These are phyloP conservation scores for Geotrichum aggregatum DNA, from an alignment of 1,139 yeast genomes.

Conservation along the genomic window DNA sequence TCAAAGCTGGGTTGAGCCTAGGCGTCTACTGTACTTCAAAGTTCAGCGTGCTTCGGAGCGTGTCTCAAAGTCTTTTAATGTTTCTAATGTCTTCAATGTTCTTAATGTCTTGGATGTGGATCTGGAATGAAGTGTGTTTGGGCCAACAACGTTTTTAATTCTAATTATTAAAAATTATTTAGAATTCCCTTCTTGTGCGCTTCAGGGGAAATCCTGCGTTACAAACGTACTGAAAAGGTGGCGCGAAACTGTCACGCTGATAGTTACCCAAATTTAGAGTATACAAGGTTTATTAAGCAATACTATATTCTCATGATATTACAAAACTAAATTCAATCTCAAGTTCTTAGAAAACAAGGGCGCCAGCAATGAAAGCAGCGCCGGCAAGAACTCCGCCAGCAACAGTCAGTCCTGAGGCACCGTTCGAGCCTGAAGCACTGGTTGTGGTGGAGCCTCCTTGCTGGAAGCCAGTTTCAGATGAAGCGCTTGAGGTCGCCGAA, in stretches of 20 bases:
- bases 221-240: background rate
- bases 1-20: no score
- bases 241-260: background rate
- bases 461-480: slow-evolving; percentile 31
- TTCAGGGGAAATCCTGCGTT: background rate
- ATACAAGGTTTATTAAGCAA: background rate
- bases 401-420: slow-evolving; percentile 10
- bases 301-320: background rate
- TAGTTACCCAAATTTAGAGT: background rate
- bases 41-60: background rate
- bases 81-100: no score
- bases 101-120: no score
- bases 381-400: slow-evolving; percentile 8
- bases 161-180: no score
- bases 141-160: no score
- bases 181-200: background rate
- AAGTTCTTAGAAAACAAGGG: background rate
- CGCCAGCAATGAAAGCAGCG: background rate
- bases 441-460: slow-evolving; percentile 5
- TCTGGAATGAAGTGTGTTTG: no score
- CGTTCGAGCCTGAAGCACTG: slow-evolving; percentile 12
- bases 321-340: background rate
- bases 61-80: no score
- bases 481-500: slow-evolving; percentile 2
- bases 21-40: background rate